Conservation (phyloP, 176 grass and related monocot species). For the Hsuehochloa calcarea region DNA sequence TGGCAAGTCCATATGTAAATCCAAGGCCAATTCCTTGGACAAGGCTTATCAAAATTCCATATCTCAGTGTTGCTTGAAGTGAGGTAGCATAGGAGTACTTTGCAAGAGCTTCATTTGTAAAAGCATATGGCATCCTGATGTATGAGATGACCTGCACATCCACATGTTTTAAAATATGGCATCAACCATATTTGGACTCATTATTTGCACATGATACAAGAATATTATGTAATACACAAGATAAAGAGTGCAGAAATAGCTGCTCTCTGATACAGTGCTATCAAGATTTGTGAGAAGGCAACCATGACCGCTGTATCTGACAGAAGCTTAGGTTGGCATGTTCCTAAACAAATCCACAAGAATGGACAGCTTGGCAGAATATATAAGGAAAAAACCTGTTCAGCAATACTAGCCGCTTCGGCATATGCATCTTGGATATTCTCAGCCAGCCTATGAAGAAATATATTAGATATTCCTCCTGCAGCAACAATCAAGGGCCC, state of each 20-base stretch:
- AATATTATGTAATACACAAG: not conserved
- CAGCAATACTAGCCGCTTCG: conserved; percentile 96
- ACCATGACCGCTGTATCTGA: not conserved
- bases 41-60: conserved; percentile 98
- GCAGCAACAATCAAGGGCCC: conserved; percentile 98
- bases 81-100: conserved; percentile 99
- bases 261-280: not conserved
- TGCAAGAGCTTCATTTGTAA: conserved; percentile 97
- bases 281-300: not conserved
- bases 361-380: not conserved
- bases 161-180: conserved; percentile 4
- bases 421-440: conserved; percentile 99
- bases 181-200: conserved; percentile 24
- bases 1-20: conserved; percentile 98
- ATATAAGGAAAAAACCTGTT: conserved; percentile 63
- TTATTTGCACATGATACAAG: conserved; percentile 10
- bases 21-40: conserved; percentile 99
- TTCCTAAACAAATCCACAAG: not conserved
- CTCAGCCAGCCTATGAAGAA: conserved; percentile 96
- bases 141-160: conserved; percentile 77
- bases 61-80: conserved; percentile 93
- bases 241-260: conserved; percentile 8
- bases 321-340: not conserved
- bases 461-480: conserved; percentile 99
- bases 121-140: conserved; percentile 84